Evolutionary conservation across 495 filamentous ascomycete species (phyloP), one percentile per base, ranked within the genome.

Genomic region (Beverwykella pulmonaria): DNA sequence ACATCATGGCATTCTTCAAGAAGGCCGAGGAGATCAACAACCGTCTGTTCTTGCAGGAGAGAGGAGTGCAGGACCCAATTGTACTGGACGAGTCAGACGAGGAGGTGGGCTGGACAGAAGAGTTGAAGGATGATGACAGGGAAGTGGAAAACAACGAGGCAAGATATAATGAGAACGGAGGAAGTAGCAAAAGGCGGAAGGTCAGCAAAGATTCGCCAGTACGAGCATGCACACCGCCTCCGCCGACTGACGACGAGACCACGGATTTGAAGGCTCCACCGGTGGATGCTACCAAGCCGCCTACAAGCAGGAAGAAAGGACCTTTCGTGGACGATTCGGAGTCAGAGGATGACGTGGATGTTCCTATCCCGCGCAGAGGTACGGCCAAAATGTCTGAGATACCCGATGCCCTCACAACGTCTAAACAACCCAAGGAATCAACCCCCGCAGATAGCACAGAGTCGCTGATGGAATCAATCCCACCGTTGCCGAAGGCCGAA

Each of bases 1-100:
- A 87, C 67, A 95, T 97, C 52, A 74, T 92, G 61, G 88, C 77
- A 63, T 94, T 92, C 75, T 94, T 94, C 78, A 88, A 91, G 77
- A 94, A 92, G 75, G 80, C 84, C 0, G 84, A 89, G 56, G 72
- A 79, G 20, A 73, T 78, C 20, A 75, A 75, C 44, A 53, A 71
- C 65, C 25, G 73, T 65, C 78, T 71, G 68, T 81, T 63, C 58
- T 72, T 71, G 75, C 75, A 49, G 70, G 75, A 59, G 74, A 76
- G 50, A 68, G 70, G 69, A 36, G 61, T 53, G 79, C 81, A 15
- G 80, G 75, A 53, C 76, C 74, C 23, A 72, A 59, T 56, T 55
- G 46, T 30, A 22, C 14, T 41, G 49, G 32, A 59, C 63, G 68
- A 64, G 77, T 79, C 50, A n/a, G 59, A 65, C 68, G 79, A 69